These are phyloP conservation scores for Aspergillus homomorphus DNA, from an alignment of 495 filamentous ascomycete genomes.

Conservation along the genomic window DNA sequence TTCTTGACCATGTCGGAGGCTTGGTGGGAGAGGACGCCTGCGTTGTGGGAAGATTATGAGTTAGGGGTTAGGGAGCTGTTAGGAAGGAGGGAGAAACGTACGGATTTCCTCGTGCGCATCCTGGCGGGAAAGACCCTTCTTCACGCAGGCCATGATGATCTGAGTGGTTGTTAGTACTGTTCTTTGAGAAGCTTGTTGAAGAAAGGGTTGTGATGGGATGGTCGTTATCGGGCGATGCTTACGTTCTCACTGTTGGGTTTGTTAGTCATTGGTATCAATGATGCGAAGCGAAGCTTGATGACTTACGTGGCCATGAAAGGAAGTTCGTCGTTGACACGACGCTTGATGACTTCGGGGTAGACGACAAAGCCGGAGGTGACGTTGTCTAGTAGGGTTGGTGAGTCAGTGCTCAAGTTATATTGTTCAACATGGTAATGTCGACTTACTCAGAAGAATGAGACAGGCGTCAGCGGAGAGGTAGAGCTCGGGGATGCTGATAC, in stretches of 20 bases:
- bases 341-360: constrained; percentile 74
- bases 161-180: constrained; percentile 26
- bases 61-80: neutral
- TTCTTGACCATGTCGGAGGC: constrained; percentile 77
- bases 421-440: neutral
- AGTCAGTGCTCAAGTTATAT: neutral
- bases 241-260: constrained; percentile 38
- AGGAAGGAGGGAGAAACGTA: constrained; percentile 15
- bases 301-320: constrained; percentile 83
- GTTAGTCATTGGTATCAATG: constrained; percentile 17
- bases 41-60: constrained; percentile 9
- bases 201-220: neutral
- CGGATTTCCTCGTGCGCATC: constrained; percentile 88
- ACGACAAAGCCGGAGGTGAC: constrained; percentile 79
- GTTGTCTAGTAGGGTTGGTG: constrained; percentile 53
- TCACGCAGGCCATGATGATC: constrained; percentile 84
- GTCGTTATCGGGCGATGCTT: constrained; percentile 9
- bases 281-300: neutral
- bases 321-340: constrained; percentile 70
- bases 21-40: constrained; percentile 80
- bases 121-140: constrained; percentile 73
- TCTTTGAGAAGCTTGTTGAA: neutral
- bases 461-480: constrained; percentile 83
- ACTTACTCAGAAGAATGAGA: constrained; percentile 61
- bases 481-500: constrained; percentile 73